Evolutionary conservation across 1,284 basidiomycete genomes (phyloP).

Genomic region (Heterobasidion parviporum): DNA sequence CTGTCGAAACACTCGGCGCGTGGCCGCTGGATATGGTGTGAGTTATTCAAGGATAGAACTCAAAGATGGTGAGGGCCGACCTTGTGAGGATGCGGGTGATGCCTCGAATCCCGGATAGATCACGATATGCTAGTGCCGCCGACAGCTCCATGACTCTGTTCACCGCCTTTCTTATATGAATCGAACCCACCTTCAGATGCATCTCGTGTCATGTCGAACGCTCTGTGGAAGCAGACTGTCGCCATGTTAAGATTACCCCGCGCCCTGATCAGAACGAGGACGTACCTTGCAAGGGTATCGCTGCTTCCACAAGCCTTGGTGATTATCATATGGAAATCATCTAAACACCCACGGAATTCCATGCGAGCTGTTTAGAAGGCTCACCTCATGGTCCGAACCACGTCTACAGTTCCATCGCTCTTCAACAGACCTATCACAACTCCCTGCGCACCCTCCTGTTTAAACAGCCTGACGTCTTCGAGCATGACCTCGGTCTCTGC

Average conservation of each 20-base stretch:
- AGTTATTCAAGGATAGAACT: slow-evolving; percentile 1
- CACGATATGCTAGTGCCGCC: slow-evolving; percentile 37
- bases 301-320: slow-evolving; percentile 48
- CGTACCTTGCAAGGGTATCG: slow-evolving; percentile 56
- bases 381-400: slow-evolving; percentile 42
- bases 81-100: slow-evolving; percentile 73
- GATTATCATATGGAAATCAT: background rate
- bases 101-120: slow-evolving; percentile 47
- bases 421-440: slow-evolving; percentile 67
- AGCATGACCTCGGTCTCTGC: slow-evolving; percentile 64
- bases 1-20: slow-evolving; percentile 30
- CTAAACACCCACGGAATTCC: background rate
- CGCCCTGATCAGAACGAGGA: background rate
- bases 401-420: slow-evolving; percentile 51
- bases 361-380: slow-evolving; percentile 7
- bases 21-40: slow-evolving; percentile 40
- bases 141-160: too few relatives aligned
- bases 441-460: slow-evolving; percentile 46
- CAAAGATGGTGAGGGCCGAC: slow-evolving; percentile 22
- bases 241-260: background rate
- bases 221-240: slow-evolving; percentile 76
- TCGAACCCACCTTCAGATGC: slow-evolving; percentile 36
- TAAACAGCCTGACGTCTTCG: slow-evolving; percentile 61
- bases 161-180: too few relatives aligned
- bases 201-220: slow-evolving; percentile 68